Evolutionary conservation across 306 rosid species (phyloP).

Genomic region (Myrica gale): DNA sequence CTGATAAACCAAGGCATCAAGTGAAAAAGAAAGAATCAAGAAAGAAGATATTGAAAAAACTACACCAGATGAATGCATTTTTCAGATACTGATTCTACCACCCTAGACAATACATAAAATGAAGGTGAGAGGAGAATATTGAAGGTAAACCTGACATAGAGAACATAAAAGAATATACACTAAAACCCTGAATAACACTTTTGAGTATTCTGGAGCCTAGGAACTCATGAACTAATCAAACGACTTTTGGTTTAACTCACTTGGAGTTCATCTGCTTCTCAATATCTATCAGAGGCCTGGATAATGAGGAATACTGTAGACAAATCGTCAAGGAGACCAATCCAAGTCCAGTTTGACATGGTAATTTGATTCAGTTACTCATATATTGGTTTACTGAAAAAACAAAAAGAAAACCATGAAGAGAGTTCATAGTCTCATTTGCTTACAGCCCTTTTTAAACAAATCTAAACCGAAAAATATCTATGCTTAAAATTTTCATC

Average conservation of each 20-base stretch:
- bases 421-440: not conserved
- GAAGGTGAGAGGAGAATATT: not conserved
- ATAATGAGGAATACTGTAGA: not conserved
- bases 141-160: not conserved
- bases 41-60: not conserved
- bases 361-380: not conserved
- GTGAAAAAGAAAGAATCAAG: slow-evolving; percentile 9
- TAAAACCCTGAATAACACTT: not conserved
- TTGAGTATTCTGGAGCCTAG: not conserved
- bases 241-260: not conserved
- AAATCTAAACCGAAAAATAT: not conserved
- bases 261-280: not conserved
- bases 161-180: not conserved
- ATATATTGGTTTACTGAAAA: not conserved
- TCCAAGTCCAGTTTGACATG: not conserved
- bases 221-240: not conserved
- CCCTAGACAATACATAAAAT: not conserved
- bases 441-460: not conserved
- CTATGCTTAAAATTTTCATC: not conserved
- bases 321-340: not conserved
- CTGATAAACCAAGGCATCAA: slow-evolving; percentile 38
- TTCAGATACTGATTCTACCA: not conserved
- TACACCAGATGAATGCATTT: not conserved
- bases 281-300: not conserved
- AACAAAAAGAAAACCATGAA: not conserved